phyloP scores from a whole-genome alignment of 2,329 filamentous ascomycete species.

The Penicillium expansum region DNA sequence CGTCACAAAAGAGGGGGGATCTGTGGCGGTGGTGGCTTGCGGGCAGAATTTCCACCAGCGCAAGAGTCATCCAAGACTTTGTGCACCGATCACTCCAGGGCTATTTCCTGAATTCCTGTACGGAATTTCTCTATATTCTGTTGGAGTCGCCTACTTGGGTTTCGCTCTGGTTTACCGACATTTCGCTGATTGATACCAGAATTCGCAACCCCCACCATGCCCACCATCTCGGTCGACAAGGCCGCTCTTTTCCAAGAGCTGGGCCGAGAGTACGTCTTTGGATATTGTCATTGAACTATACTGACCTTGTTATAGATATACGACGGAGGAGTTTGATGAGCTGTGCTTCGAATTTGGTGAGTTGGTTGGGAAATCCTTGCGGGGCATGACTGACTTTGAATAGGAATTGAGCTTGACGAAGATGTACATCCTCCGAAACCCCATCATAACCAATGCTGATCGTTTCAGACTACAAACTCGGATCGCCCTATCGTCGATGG shows the following conservation, averaged over 20 bases:
- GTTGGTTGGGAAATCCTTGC: constrained; percentile 23
- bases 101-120: constrained; percentile 8
- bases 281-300: neutral
- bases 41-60: constrained; percentile 25
- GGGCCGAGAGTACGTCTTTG: constrained; percentile 69
- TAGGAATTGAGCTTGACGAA: constrained; percentile 89
- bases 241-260: constrained; percentile 91
- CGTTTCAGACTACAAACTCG: constrained; percentile 62
- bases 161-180: neutral
- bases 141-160: neutral
- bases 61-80: constrained; percentile 22
- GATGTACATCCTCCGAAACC: constrained; percentile 53
- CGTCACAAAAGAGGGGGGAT: constrained; percentile 26
- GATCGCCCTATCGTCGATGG: constrained; percentile 72
- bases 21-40: constrained; percentile 36
- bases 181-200: constrained; percentile 13
- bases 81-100: constrained; percentile 8
- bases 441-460: constrained; percentile 25
- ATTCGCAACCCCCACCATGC: constrained; percentile 62
- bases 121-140: constrained; percentile 1
- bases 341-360: constrained; percentile 94
- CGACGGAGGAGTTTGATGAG: constrained; percentile 92
- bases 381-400: constrained; percentile 33
- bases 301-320: constrained; percentile 58
- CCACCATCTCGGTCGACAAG: constrained; percentile 96